Evolutionary conservation across 257 asterid species (phyloP).

Genomic region (Solanum appendiculatum): DNA sequence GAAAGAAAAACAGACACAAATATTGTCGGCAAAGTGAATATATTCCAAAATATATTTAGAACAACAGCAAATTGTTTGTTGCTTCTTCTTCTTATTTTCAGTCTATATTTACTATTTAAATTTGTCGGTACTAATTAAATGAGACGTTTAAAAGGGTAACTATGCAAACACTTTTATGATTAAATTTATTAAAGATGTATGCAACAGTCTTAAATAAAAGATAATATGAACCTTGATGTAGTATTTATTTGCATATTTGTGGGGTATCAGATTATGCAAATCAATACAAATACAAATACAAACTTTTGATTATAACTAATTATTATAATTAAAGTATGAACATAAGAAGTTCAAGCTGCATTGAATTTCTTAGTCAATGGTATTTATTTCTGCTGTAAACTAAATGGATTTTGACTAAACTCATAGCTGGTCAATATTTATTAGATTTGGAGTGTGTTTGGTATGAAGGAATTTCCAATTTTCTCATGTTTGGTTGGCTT

Average conservation of each 20-base stretch:
- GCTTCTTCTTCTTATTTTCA: neutral
- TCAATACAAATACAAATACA: neutral
- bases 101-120: neutral
- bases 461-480: too few relatives aligned
- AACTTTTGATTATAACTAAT: neutral
- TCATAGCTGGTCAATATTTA: neutral
- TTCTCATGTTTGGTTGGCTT: too few relatives aligned
- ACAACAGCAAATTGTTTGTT: neutral
- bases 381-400: neutral
- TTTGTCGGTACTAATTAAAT: neutral
- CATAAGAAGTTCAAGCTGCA: neutral
- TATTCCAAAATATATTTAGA: neutral
- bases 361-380: neutral
- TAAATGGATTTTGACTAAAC: neutral
- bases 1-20: neutral
- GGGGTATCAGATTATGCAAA: neutral
- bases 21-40: neutral
- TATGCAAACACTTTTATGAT: neutral
- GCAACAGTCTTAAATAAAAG: neutral
- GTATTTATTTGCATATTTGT: neutral
- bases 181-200: neutral
- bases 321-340: neutral
- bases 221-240: neutral
- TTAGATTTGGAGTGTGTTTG: neutral
- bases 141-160: neutral